phyloP scores from a whole-genome alignment of 202 grass and related monocot species.

The Digitaria exilis region DNA sequence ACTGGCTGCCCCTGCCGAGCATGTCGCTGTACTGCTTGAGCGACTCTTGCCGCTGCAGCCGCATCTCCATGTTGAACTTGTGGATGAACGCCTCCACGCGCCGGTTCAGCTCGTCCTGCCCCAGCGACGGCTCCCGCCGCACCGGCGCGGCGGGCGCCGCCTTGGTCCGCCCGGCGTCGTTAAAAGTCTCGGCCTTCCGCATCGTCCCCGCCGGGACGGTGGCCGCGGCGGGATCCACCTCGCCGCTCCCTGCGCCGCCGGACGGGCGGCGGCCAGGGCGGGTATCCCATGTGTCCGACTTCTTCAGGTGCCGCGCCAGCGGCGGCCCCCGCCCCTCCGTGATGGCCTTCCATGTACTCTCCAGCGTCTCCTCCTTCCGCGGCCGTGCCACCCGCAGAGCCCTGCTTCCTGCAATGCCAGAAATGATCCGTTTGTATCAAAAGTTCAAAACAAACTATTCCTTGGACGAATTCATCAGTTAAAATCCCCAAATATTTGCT shows the following conservation, averaged over 20 bases:
- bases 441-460: neutral
- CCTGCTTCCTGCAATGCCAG: slow-evolving; percentile 51
- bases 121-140: slow-evolving; percentile 71
- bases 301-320: slow-evolving; percentile 88
- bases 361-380: slow-evolving; percentile 73
- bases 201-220: slow-evolving; percentile 34
- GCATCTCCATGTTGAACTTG: slow-evolving; percentile 99
- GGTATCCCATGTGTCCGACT: slow-evolving; percentile 81
- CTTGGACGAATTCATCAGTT: neutral
- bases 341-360: slow-evolving; percentile 93
- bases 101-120: slow-evolving; percentile 90
- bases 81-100: slow-evolving; percentile 91
- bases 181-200: slow-evolving; percentile 88
- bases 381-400: slow-evolving; percentile 67
- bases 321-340: slow-evolving; percentile 73
- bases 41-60: slow-evolving; percentile 87
- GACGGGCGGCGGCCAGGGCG: slow-evolving; percentile 38
- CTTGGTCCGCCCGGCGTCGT: slow-evolving; percentile 44
- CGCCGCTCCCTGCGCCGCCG: slow-evolving; percentile 27
- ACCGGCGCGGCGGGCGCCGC: slow-evolving; percentile 20
- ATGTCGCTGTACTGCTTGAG: slow-evolving; percentile 79
- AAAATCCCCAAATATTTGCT: no score
- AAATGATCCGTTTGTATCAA: neutral
- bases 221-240: slow-evolving; percentile 6
- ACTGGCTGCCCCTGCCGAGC: slow-evolving; percentile 52